phyloP scores from a whole-genome alignment of 2,329 filamentous ascomycete genomes.

The Diplodia seriata region DNA sequence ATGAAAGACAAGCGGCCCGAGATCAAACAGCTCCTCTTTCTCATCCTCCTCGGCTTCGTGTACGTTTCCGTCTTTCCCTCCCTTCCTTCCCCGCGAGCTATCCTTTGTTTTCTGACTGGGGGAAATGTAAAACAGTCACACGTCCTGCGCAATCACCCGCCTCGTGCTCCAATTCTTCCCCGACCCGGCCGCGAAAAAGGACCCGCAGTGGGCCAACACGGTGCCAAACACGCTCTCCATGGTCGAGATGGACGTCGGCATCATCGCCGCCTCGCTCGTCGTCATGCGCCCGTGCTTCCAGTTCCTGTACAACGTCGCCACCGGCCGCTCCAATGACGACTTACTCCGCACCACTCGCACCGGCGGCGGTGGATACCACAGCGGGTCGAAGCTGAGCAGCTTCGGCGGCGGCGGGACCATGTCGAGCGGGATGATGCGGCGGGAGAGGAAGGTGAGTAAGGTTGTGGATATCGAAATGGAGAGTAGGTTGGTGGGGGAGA shows the following conservation, averaged over 20 bases:
- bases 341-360: conserved; percentile 7
- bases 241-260: conserved; percentile 22
- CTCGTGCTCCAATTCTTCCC: conserved; percentile 23
- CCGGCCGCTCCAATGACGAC: conserved; percentile 18
- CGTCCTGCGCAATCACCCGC: conserved; percentile 17
- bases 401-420: background rate
- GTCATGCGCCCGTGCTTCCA: conserved; percentile 25
- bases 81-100: too few species aligned
- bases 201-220: conserved; percentile 21
- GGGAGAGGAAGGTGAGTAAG: conserved; percentile 7
- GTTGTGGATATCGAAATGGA: conserved; percentile 16
- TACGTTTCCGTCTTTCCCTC: background rate
- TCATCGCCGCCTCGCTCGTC: conserved; percentile 19
- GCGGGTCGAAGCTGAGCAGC: conserved; percentile 1
- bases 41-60: conserved; percentile 23
- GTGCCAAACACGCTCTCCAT: conserved; percentile 10
- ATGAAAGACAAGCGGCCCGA: conserved; percentile 23
- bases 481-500: conserved; percentile 5
- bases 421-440: background rate
- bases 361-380: conserved; percentile 4
- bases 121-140: background rate
- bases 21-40: conserved; percentile 23
- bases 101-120: too few species aligned
- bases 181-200: conserved; percentile 1
- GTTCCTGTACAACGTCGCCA: conserved; percentile 17